Evolutionary conservation across 2,329 filamentous ascomycete species (phyloP), one percentile per base, ranked within the genome.

Genomic region (Colletotrichum sp.): DNA sequence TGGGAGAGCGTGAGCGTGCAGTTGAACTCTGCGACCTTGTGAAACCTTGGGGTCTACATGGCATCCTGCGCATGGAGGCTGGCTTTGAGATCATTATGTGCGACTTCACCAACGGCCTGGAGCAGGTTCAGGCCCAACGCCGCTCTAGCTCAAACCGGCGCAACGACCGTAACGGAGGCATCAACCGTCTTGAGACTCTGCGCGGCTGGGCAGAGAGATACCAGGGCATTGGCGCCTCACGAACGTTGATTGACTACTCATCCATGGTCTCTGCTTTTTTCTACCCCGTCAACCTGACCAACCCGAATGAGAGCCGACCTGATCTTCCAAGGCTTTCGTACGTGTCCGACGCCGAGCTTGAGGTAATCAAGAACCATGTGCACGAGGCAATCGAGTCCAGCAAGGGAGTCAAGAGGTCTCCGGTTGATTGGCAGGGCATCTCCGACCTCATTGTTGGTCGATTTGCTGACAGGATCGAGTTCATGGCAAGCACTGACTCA

Each of bases 21-120:
- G 62, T 79, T 2, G 84, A 85, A 2, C 83, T 93, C 3, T 93
- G 92, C 81, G 81, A 85, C 0, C 82, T 92, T n/a, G 87, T 88
- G 19, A 82, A 52, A 78, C 83, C 74, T 70, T 89, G 78, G 91
- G 87, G 88, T 27, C 84, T 93, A 19, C 88, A 93, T 75, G 91
- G 90, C 0, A 85, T 93, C 22, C 81, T 93, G 3, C 87, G 92
- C 13, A 92, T 92, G 87, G 92, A 94, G 79, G 88, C 87, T 9
- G 92, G 92, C 0, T 93, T 93, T 75, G 92, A 94, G 81, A 87
- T 93, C 71, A 92, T 93, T 70, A 83, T 92, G 19, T 93, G 92
- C 79, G 84, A 90, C 55, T 93, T 94, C 64, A 77, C 80, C 5
- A 77, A 84, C 7, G 85, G 84, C 1, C 79, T 88, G 15, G 80